Conservation (phyloP, 2,329 filamentous ascomycete genomes). For the Hymenoscyphus fraxineus region DNA sequence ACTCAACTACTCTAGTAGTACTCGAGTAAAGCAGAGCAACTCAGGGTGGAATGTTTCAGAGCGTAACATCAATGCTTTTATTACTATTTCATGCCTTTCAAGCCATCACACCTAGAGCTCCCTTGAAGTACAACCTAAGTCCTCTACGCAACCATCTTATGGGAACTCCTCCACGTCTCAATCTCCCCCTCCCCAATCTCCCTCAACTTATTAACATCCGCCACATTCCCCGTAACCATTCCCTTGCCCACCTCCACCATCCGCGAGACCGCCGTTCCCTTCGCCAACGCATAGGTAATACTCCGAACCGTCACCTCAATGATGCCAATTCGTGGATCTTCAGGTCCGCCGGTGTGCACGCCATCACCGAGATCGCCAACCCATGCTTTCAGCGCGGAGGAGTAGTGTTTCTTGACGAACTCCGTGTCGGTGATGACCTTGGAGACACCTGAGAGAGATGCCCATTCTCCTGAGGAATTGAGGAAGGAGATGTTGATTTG, state of each 20-base stretch:
- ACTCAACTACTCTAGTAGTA: too few species aligned
- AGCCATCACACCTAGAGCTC: too few species aligned
- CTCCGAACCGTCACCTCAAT: constrained; percentile 73
- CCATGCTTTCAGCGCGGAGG: constrained; percentile 72
- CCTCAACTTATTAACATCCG: constrained; percentile 70
- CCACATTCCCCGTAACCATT: constrained; percentile 65
- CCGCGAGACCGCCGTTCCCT: constrained; percentile 60
- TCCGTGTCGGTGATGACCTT: constrained; percentile 65
- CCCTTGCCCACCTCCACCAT: constrained; percentile 73
- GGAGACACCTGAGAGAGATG: constrained; percentile 74
- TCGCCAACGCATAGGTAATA: constrained; percentile 65
- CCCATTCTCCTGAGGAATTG: constrained; percentile 75
- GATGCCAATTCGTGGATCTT: constrained; percentile 77
- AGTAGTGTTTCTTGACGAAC: constrained; percentile 72
- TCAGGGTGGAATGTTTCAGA: too few species aligned
- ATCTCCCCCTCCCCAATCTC: constrained; percentile 68
- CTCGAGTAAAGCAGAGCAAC: too few species aligned
- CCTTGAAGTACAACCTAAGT: too few species aligned
- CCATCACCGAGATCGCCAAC: constrained; percentile 81
- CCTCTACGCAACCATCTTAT: constrained; percentile 31
- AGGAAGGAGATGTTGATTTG: constrained; percentile 81
- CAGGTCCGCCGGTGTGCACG: constrained; percentile 73
- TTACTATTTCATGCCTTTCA: too few species aligned
- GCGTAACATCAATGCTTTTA: too few species aligned
- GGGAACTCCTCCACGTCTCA: constrained; percentile 51